Evolutionary conservation across 2,329 filamentous ascomycete genomes (phyloP).

Genomic region (Dissoconium aciculare): DNA sequence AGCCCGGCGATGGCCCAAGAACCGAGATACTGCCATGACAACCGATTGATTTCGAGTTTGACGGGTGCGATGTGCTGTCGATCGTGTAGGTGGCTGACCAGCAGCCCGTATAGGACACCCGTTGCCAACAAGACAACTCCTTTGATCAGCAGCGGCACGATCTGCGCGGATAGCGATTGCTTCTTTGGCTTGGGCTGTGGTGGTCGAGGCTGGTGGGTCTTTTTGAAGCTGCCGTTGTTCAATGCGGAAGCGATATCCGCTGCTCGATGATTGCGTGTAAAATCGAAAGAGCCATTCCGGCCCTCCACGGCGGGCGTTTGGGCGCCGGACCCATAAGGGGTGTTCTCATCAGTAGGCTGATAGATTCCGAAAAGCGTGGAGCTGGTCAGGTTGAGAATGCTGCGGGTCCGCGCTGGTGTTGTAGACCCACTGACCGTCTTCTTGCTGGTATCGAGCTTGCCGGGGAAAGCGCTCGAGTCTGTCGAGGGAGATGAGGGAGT

Average conservation of each 20-base stretch:
- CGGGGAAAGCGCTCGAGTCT: constrained; percentile 11
- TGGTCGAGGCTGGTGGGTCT: too few species aligned
- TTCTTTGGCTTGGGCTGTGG: too few species aligned
- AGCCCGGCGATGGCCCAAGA: constrained; percentile 77
- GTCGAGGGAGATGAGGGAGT: constrained; percentile 14
- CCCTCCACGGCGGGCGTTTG: constrained; percentile 44
- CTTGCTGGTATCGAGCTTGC: constrained; percentile 8
- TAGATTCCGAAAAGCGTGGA: constrained; percentile 90
- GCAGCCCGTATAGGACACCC: constrained; percentile 66
- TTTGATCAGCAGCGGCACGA: not conserved
- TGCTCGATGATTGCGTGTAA: not conserved
- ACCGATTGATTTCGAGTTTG: constrained; percentile 41
- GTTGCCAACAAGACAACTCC: constrained; percentile 54
- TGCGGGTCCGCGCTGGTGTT: constrained; percentile 52
- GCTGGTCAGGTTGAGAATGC: constrained; percentile 71
- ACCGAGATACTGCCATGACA: constrained; percentile 51
- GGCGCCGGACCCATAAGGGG: constrained; percentile 63
- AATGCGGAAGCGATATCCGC: not conserved
- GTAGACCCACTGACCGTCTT: constrained; percentile 15
- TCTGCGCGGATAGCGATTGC: not conserved
- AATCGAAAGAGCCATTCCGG: not conserved
- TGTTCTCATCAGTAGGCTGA: constrained; percentile 43
- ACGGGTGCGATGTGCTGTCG: constrained; percentile 49
- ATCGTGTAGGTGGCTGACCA: constrained; percentile 67
- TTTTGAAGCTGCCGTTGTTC: not conserved